phyloP scores from a whole-genome alignment of 768 basidiomycete species.

The Tricholoma terreum region DNA sequence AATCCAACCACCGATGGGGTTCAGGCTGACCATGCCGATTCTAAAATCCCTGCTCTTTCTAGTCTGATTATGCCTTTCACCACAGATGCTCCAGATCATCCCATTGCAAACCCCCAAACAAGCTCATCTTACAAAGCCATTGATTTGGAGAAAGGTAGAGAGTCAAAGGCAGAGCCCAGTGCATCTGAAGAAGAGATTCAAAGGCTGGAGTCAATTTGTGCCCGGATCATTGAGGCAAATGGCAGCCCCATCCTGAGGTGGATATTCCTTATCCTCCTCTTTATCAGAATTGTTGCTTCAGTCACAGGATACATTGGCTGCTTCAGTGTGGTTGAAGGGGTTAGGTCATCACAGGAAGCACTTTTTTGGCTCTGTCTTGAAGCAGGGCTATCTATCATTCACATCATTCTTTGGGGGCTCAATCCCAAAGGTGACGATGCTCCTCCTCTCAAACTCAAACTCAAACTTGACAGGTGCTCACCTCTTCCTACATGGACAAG shows the following conservation, averaged over 20 bases:
- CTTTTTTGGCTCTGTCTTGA: slow-evolving; percentile 13
- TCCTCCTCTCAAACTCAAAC: background rate
- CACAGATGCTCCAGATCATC: no score
- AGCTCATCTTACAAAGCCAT: no score
- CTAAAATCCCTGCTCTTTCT: no score
- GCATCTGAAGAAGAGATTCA: no score
- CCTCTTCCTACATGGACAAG: background rate
- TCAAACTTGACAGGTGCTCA: background rate
- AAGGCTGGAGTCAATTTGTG: background rate
- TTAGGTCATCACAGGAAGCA: background rate
- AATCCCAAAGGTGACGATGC: slow-evolving; percentile 10
- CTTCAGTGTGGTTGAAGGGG: slow-evolving; percentile 12
- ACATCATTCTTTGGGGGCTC: slow-evolving; percentile 12
- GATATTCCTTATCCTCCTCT: slow-evolving; percentile 1
- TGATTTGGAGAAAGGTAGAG: no score
- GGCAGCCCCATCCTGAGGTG: background rate
- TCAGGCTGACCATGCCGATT: no score
- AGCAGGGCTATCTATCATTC: slow-evolving; percentile 7
- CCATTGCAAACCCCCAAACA: no score
- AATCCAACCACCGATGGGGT: no score
- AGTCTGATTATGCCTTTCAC: no score
- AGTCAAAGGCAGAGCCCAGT: no score
- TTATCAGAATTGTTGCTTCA: background rate
- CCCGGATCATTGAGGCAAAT: background rate
- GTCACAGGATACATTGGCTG: slow-evolving; percentile 16